Evolutionary conservation across 2,329 filamentous ascomycete genomes (phyloP).

Genomic region (Tolypocladium tundrense): DNA sequence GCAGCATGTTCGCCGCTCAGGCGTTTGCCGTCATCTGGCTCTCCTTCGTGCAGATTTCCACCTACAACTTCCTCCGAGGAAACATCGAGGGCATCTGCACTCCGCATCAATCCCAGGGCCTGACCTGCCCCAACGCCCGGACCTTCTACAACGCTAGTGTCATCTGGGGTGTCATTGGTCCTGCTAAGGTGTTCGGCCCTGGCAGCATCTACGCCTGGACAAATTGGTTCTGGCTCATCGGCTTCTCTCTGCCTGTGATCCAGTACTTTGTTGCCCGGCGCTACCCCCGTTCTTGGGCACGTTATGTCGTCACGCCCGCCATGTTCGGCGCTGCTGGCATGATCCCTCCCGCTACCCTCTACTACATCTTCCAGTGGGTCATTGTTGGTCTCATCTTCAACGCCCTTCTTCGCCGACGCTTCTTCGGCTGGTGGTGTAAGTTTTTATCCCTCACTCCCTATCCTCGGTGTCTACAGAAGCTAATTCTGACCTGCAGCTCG

Average conservation of each 20-base stretch:
- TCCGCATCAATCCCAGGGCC: slow-evolving; percentile 33
- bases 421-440: slow-evolving; percentile 43
- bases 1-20: slow-evolving; percentile 36
- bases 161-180: slow-evolving; percentile 50
- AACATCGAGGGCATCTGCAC: slow-evolving; percentile 45
- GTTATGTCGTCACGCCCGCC: slow-evolving; percentile 42
- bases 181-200: slow-evolving; percentile 21
- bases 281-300: slow-evolving; percentile 33
- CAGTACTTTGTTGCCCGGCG: slow-evolving; percentile 37
- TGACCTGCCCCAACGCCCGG: slow-evolving; percentile 45
- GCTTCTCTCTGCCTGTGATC: slow-evolving; percentile 33
- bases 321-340: slow-evolving; percentile 39
- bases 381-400: slow-evolving; percentile 47
- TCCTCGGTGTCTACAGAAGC: too few relatives aligned
- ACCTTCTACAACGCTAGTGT: slow-evolving; percentile 52
- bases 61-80: slow-evolving; percentile 29
- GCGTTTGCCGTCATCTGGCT: slow-evolving; percentile 29
- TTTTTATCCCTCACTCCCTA: slow-evolving; percentile 11
- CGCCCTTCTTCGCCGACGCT: slow-evolving; percentile 37
- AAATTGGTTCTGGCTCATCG: slow-evolving; percentile 47
- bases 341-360: slow-evolving; percentile 45
- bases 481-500: slow-evolving; percentile 5
- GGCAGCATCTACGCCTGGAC: slow-evolving; percentile 34
- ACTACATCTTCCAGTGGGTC: slow-evolving; percentile 45
- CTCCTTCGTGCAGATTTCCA: slow-evolving; percentile 24